A percentile compares a stretch with the other conserved stretches of the same genome.
Conservation (phyloP, 1,284 basidiomycete species). For the Irpex sp. region DNA sequence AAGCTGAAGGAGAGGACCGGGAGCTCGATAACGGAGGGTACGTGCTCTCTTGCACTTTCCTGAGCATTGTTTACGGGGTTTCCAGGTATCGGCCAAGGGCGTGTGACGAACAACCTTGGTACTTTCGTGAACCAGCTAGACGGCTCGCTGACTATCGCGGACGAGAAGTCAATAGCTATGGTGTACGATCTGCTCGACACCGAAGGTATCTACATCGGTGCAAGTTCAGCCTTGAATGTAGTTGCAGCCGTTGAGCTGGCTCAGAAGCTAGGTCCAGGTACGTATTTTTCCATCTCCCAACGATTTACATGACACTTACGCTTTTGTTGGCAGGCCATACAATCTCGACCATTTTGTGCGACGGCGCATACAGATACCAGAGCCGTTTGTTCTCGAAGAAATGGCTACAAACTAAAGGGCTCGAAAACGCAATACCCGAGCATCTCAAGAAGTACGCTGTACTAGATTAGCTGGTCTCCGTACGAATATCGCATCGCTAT, state of each 20-base stretch:
- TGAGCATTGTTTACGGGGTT: not conserved
- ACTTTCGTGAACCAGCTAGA: conserved; percentile 81
- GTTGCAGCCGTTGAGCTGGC: conserved; percentile 92
- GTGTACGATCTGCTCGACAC: conserved; percentile 90
- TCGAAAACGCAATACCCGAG: conserved; percentile 80
- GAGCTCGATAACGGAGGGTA: conserved; percentile 93
- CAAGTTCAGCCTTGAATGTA: conserved; percentile 93
- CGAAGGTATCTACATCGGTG: conserved; percentile 96
- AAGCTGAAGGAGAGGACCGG: conserved; percentile 79
- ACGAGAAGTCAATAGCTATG: conserved; percentile 91
- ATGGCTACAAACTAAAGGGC: conserved; percentile 86
- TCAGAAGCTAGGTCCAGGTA: conserved; percentile 79
- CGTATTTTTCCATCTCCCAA: conserved; percentile 14
- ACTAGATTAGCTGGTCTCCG: conserved; percentile 48
- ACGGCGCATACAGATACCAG: conserved; percentile 97
- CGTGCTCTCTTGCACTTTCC: not conserved
- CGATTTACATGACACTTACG: conserved; percentile 1
- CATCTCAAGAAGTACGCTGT: conserved; percentile 90
- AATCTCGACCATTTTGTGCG: conserved; percentile 89
- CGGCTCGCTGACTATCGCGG: conserved; percentile 85
- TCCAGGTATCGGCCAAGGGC: conserved; percentile 93
- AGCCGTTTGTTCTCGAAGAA: conserved; percentile 92
- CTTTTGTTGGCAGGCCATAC: conserved; percentile 58
- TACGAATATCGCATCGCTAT: too few species aligned
- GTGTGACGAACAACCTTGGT: conserved; percentile 91